A percentile compares a stretch with the other conserved stretches of the same genome.
phyloP scores from a whole-genome alignment of 257 asterid genomes.

The Solanum tarapatanum region DNA sequence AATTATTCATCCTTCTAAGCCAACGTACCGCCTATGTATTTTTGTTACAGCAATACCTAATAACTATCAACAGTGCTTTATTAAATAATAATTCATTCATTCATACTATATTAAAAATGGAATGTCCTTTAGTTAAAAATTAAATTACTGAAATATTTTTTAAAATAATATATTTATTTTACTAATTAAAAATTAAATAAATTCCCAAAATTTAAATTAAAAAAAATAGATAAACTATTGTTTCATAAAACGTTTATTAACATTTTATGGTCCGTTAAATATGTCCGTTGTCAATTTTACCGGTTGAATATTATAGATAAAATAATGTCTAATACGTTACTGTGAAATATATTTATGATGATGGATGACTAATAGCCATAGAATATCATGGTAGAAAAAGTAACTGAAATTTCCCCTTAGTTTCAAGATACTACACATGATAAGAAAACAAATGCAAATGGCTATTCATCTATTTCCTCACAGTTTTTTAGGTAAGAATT shows the following conservation, averaged over 20 bases:
- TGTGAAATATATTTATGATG: background rate
- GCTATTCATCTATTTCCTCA: background rate
- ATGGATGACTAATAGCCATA: background rate
- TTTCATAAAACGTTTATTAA: background rate
- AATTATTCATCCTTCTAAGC: too few species aligned
- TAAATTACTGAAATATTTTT: too few species aligned
- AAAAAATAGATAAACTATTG: background rate
- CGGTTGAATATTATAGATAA: background rate
- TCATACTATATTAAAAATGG: background rate
- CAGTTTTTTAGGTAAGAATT: background rate
- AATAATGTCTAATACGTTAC: background rate
- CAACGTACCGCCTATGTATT: too few species aligned
- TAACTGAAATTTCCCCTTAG: background rate
- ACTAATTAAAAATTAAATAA: background rate
- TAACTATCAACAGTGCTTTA: background rate
- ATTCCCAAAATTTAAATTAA: too few species aligned
- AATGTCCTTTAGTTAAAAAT: background rate
- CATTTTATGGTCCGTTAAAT: background rate
- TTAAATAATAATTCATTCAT: too few species aligned
- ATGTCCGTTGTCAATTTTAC: background rate
- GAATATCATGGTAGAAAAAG: background rate
- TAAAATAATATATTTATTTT: too few species aligned
- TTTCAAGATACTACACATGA: background rate
- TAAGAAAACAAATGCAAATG: background rate
- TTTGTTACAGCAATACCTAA: too few species aligned